Conservation (phyloP, 1,139 yeast genomes). For the Geotrichum aggregatum region DNA sequence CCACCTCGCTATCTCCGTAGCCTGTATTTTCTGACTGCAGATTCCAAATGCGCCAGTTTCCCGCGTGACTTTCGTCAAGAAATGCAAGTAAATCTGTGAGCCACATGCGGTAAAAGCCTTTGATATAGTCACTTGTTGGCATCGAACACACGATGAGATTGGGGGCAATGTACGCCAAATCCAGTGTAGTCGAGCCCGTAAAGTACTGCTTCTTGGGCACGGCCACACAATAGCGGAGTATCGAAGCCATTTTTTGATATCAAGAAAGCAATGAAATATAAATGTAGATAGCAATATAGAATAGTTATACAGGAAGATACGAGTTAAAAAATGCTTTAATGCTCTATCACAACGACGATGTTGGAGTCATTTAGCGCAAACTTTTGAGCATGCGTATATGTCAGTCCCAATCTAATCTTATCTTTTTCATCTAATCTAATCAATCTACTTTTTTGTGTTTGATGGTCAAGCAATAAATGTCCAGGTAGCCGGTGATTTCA, state of each 20-base stretch:
- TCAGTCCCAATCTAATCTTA: background rate
- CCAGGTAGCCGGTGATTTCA: constrained; percentile 79
- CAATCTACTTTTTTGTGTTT: constrained; percentile 62
- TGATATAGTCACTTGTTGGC: constrained; percentile 51
- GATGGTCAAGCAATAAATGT: constrained; percentile 78
- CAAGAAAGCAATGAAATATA: background rate
- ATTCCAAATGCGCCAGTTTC: constrained; percentile 71
- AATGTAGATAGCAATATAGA: background rate
- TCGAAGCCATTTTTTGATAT: constrained; percentile 43
- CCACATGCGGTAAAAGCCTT: constrained; percentile 53
- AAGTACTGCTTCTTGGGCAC: constrained; percentile 29
- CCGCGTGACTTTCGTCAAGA: constrained; percentile 47
- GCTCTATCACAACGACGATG: background rate
- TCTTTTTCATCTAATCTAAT: constrained; percentile 1
- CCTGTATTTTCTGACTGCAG: constrained; percentile 58
- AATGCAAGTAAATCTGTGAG: constrained; percentile 50
- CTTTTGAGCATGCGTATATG: background rate
- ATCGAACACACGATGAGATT: constrained; percentile 67
- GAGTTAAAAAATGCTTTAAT: no score
- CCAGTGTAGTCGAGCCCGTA: constrained; percentile 40
- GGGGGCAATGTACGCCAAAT: constrained; percentile 61
- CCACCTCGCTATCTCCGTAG: constrained; percentile 43
- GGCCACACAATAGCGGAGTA: constrained; percentile 28
- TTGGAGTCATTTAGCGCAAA: background rate
- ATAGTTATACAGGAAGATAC: no score